These are phyloP conservation scores for Dactylellina parvicollis DNA, from an alignment of 2,329 filamentous ascomycete genomes.

Conservation along the genomic window DNA sequence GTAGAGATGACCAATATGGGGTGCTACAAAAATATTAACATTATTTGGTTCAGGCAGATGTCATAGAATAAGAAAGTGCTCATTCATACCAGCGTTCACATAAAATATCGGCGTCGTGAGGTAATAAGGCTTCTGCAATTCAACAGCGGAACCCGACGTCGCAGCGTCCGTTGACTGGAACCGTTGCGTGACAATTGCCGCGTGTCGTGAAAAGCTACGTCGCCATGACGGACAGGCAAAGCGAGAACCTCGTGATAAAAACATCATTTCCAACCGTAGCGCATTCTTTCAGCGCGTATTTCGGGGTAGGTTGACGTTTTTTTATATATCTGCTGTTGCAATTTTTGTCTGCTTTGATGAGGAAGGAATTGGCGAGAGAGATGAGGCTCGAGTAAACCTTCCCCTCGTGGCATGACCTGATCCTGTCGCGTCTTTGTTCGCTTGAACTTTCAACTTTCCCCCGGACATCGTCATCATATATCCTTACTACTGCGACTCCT, in stretches of 20 bases:
- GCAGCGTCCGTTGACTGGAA: conserved; percentile 21
- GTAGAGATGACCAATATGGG: conserved; percentile 94
- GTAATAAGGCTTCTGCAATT: conserved; percentile 81
- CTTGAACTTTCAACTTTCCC: background rate
- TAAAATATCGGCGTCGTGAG: conserved; percentile 98
- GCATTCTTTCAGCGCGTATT: conserved; percentile 41
- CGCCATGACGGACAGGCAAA: background rate
- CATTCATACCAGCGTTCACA: conserved; percentile 81
- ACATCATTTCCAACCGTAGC: conserved; percentile 3
- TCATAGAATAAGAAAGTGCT: background rate
- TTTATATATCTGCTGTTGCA: conserved; percentile 9
- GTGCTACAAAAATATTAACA: conserved; percentile 68
- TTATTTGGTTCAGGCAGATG: background rate
- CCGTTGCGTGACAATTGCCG: background rate
- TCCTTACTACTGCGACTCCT: no score
- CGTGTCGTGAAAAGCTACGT: background rate
- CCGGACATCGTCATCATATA: background rate
- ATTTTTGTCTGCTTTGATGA: background rate
- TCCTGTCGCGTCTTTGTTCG: conserved; percentile 9
- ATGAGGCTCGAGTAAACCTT: background rate
- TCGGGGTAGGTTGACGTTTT: background rate
- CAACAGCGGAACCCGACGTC: background rate
- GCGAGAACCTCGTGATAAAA: background rate
- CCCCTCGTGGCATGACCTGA: background rate
- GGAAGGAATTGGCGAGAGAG: background rate